These are phyloP conservation scores for Aureobasidium leucospermi DNA, from an alignment of 2,329 filamentous ascomycete genomes.

Conservation along the genomic window DNA sequence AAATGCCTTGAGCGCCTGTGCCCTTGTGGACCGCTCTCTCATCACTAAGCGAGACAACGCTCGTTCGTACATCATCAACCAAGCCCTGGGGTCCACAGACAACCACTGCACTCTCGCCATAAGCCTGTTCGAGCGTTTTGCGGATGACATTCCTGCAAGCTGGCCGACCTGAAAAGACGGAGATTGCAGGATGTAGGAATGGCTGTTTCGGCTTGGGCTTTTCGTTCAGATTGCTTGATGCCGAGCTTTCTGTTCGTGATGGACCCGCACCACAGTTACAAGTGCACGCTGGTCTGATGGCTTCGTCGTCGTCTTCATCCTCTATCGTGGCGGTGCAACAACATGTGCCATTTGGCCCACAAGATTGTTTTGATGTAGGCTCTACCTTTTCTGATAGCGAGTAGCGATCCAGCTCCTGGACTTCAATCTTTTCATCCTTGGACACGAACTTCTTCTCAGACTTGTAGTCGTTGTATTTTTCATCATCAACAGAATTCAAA, in stretches of 20 bases:
- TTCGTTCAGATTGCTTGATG: slow-evolving; percentile 12
- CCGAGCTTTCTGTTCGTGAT: slow-evolving; percentile 19
- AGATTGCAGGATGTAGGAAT: slow-evolving; percentile 28
- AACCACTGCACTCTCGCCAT: slow-evolving; percentile 56
- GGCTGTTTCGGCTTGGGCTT: slow-evolving; percentile 15
- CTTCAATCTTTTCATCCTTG: slow-evolving; percentile 22
- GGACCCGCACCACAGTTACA: slow-evolving; percentile 32
- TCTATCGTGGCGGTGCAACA: slow-evolving; percentile 44
- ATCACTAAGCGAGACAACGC: slow-evolving; percentile 51
- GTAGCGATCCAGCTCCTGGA: slow-evolving; percentile 22
- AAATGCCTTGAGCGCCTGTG: slow-evolving; percentile 58
- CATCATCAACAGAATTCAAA: slow-evolving; percentile 4
- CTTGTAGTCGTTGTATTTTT: slow-evolving; percentile 9
- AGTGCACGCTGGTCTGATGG: slow-evolving; percentile 23
- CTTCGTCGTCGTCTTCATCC: slow-evolving; percentile 33
- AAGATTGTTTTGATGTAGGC: slow-evolving; percentile 19
- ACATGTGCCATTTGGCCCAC: slow-evolving; percentile 31
- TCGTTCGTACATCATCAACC: slow-evolving; percentile 47
- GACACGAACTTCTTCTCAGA: slow-evolving; percentile 3
- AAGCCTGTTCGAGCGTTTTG: slow-evolving; percentile 49
- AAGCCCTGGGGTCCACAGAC: slow-evolving; percentile 54
- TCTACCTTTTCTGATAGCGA: slow-evolving; percentile 8
- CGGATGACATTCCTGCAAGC: slow-evolving; percentile 45
- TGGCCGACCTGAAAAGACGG: slow-evolving; percentile 46
- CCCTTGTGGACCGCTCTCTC: slow-evolving; percentile 62